Percentiles rank a stretch among this genome's conserved stretches.
Conservation (phyloP, 164 flowering plant species). For the Brasenia schreberi region DNA sequence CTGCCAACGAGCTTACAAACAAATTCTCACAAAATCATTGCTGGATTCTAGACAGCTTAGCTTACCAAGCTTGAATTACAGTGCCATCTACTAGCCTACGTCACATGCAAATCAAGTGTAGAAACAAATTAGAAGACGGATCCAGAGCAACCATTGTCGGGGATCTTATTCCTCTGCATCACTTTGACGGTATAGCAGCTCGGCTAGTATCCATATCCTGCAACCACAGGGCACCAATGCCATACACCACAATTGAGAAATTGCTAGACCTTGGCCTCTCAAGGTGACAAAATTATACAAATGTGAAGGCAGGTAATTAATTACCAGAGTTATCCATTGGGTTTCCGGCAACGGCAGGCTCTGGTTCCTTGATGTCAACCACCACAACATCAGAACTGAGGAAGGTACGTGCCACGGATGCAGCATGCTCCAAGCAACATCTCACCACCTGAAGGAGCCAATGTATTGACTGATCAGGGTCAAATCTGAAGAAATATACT, state of each 20-base stretch:
- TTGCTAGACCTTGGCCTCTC: too few species aligned
- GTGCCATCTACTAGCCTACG: not conserved
- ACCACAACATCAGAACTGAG: conserved; percentile 87
- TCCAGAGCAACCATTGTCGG: not conserved
- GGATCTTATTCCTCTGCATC: not conserved
- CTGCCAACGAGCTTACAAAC: not conserved
- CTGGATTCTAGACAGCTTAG: not conserved
- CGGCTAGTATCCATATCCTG: conserved; percentile 22
- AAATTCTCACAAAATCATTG: not conserved
- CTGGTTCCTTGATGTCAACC: conserved; percentile 83
- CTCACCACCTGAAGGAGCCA: conserved; percentile 52
- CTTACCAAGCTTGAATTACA: not conserved
- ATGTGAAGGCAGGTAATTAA: not conserved
- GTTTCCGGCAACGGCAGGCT: conserved; percentile 48
- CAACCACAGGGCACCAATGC: not conserved
- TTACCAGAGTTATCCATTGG: conserved; percentile 86
- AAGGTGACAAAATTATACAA: not conserved
- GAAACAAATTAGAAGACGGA: not conserved
- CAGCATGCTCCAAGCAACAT: conserved; percentile 87
- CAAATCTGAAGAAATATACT: too few species aligned
- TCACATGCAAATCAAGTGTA: not conserved
- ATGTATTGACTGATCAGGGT: not conserved
- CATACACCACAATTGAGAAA: not conserved
- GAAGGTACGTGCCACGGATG: conserved; percentile 84
- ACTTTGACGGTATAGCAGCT: not conserved